Conservation (phyloP, 2,329 filamentous ascomycete species). For the Alternaria sp. region DNA sequence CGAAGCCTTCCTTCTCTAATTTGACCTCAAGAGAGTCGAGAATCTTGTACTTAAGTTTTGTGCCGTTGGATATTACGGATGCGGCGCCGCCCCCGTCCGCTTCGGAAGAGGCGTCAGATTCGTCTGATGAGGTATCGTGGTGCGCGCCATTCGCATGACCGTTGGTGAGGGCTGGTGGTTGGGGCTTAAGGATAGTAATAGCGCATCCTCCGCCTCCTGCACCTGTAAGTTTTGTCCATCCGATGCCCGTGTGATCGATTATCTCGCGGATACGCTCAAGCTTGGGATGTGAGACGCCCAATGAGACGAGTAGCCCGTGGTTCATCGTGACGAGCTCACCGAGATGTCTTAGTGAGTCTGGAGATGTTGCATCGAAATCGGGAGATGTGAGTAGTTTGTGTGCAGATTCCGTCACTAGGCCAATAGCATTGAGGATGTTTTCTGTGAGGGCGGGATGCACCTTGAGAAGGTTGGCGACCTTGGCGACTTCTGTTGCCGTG, state of each 20-base stretch:
- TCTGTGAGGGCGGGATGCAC: conserved; percentile 78
- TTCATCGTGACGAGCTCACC: conserved; percentile 93
- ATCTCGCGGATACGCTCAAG: conserved; percentile 91
- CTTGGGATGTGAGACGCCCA: conserved; percentile 93
- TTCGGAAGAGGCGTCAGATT: conserved; percentile 35
- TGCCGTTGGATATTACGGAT: conserved; percentile 40
- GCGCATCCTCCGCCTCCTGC: conserved; percentile 95
- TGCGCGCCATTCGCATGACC: conserved; percentile 42
- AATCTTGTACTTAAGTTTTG: conserved; percentile 45
- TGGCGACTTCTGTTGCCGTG: conserved; percentile 83
- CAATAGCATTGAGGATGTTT: conserved; percentile 83
- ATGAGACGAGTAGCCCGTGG: conserved; percentile 85
- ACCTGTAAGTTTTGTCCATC: conserved; percentile 97
- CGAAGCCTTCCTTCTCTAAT: conserved; percentile 68
- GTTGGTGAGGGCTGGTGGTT: conserved; percentile 53
- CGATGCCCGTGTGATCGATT: conserved; percentile 80
- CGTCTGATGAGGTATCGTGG: conserved; percentile 27
- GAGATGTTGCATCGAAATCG: conserved; percentile 70
- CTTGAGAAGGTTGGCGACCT: conserved; percentile 76
- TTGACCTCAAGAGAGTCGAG: conserved; percentile 68
- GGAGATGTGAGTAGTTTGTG: conserved; percentile 63
- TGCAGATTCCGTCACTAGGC: conserved; percentile 69
- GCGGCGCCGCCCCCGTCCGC: conserved; percentile 33
- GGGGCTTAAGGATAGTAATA: conserved; percentile 83
- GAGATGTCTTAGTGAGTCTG: conserved; percentile 71